Percentiles rank a stretch among this genome's conserved stretches.
These are phyloP conservation scores for Fusarium fujikuroi DNA, from an alignment of 2,329 filamentous ascomycete species.

Conservation along the genomic window DNA sequence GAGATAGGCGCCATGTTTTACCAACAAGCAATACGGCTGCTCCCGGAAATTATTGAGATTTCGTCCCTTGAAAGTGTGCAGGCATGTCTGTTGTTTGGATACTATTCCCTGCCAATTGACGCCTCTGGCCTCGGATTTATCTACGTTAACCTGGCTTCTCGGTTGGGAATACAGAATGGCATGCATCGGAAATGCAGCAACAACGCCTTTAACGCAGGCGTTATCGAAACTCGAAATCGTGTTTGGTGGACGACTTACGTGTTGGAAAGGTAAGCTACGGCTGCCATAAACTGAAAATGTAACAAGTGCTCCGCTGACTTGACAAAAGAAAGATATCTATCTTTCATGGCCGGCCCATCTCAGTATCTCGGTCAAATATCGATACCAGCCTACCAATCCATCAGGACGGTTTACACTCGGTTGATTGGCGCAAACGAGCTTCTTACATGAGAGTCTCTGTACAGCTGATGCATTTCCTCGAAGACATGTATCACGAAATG, in stretches of 20 bases:
- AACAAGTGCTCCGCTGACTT: neutral
- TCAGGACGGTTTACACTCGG: neutral
- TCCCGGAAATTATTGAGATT: neutral
- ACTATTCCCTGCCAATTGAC: conserved; percentile 3
- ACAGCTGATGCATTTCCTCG: neutral
- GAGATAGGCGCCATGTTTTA: conserved; percentile 10
- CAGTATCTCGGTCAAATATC: conserved; percentile 6
- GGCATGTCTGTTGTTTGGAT: conserved; percentile 1
- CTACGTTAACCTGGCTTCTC: neutral
- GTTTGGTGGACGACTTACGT: conserved; percentile 8
- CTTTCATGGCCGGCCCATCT: conserved; percentile 1
- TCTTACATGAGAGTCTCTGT: neutral
- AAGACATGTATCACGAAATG: conserved; percentile 9
- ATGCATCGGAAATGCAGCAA: conserved; percentile 7
- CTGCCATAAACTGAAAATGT: too few relatives aligned
- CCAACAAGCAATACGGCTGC: neutral
- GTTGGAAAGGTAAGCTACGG: neutral
- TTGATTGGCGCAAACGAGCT: neutral
- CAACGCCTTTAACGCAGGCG: neutral
- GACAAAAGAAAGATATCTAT: conserved; percentile 3
- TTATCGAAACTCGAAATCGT: neutral
- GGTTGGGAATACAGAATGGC: neutral
- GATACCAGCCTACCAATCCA: neutral
- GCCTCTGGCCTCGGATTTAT: conserved; percentile 2
- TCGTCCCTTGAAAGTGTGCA: conserved; percentile 6